Evolutionary conservation across 108 stramenopile genomes (phyloP), one percentile per base, ranked within the genome.

Genomic region (Cylindrotheca closterium): DNA sequence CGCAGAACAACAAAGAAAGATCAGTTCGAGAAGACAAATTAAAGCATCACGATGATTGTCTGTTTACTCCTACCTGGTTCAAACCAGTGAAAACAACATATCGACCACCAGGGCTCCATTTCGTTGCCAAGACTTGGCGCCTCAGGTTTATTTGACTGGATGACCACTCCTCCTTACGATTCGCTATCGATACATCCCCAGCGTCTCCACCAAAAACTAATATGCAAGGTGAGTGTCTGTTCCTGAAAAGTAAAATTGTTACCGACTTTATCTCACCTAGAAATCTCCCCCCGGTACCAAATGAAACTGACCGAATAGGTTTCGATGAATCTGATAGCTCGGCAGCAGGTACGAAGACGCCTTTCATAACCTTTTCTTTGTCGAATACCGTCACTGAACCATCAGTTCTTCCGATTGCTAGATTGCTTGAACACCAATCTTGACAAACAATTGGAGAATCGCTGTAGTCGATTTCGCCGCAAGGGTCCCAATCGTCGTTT

Each of bases 41-140:
- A n/a, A n/a, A 54, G 26, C 24, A 42, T 42, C 37, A 7, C 7
- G 15, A 42, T 10, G 37, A 42, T 7, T 42, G 7, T 42, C 37
- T 42, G 7, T 42, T 15, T 15, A 42, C 7, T 53, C 67, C 47
- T 18, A 46, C 42, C 24, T 49, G 26, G 23, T 54, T 30, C 19
- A 59, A 24, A 27, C 74, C 70, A 21, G 42, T 51, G 25, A 75
- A 47, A 1, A 61, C 73, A 19, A 80, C 23, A 46, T 65, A 67
- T 22, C 69, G 63, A 0, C 74, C 74, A n/a, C 64, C 63, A 15
- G 79, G 70, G 48, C 68, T 70, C 79, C 79, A 80, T 32, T 65
- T 68, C 3, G 61, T 57, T 7, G 57, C 33, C 10, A 67, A 45
- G 21, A 80, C 51, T n/a, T 31, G 56, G 31, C 34, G 10, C 19